Conservation (phyloP, 306 rosid genomes). For the Trichosanthes cucumerina region DNA sequence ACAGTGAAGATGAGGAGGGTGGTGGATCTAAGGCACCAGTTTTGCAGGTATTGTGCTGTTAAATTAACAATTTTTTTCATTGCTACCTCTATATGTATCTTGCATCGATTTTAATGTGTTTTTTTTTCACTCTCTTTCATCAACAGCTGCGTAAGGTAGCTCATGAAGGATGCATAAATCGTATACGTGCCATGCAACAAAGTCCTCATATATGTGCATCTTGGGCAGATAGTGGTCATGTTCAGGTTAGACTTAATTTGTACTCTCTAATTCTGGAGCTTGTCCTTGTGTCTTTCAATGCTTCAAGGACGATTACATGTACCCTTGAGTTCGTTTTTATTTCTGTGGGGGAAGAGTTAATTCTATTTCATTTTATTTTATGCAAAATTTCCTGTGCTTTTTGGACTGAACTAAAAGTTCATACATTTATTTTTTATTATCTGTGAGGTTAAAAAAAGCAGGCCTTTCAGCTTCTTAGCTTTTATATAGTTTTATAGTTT, state of each 20-base stretch:
- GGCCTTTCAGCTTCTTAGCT: not conserved
- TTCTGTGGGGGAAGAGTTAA: not conserved
- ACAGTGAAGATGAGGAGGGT: slow-evolving; percentile 42
- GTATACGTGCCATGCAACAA: slow-evolving; percentile 88
- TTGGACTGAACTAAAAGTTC: not conserved
- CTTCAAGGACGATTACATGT: not conserved
- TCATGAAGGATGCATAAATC: slow-evolving; percentile 74
- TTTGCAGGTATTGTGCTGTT: slow-evolving; percentile 41
- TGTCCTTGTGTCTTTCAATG: not conserved
- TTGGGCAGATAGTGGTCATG: slow-evolving; percentile 79
- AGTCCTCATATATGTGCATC: slow-evolving; percentile 83
- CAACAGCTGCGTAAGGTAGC: slow-evolving; percentile 69
- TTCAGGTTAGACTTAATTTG: slow-evolving; percentile 49
- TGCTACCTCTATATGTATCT: not conserved
- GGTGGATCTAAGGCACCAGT: slow-evolving; percentile 34
- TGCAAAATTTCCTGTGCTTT: not conserved
- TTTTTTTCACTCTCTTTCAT: slow-evolving; percentile 10
- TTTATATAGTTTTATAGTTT: not conserved
- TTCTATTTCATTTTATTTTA: not conserved
- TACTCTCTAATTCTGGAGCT: not conserved
- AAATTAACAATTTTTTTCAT: not conserved
- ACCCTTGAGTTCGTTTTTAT: not conserved
- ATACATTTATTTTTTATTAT: not conserved
- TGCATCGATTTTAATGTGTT: slow-evolving; percentile 2
- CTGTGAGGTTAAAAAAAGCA: not conserved